phyloP scores from a whole-genome alignment of 352 stramenopile genomes.

The Phytophthora pini region DNA sequence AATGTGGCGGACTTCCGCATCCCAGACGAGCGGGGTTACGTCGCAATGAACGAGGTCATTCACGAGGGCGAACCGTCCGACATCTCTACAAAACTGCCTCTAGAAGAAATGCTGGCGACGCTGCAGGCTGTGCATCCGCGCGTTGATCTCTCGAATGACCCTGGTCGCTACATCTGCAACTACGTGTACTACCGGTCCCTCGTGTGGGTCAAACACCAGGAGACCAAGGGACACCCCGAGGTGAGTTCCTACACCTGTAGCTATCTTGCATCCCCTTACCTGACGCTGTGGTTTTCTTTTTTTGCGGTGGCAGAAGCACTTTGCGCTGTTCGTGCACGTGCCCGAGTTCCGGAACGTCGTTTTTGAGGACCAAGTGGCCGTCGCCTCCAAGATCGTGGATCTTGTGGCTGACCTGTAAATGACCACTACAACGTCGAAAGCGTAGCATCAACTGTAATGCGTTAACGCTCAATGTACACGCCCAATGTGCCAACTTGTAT shows the following conservation, averaged over 20 bases:
- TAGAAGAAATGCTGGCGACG: slow-evolving; percentile 60
- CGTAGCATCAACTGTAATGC: slow-evolving; percentile 1
- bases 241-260: slow-evolving; percentile 21
- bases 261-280: too few relatives aligned
- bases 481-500: too few relatives aligned
- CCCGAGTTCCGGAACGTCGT: slow-evolving; percentile 65
- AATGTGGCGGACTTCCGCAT: slow-evolving; percentile 86
- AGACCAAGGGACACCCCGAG: slow-evolving; percentile 34
- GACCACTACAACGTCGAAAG: background rate
- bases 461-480: background rate
- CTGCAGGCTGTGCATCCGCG: slow-evolving; percentile 42
- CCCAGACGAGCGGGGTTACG: slow-evolving; percentile 76
- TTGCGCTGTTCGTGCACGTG: slow-evolving; percentile 82
- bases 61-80: slow-evolving; percentile 47
- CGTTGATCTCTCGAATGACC: slow-evolving; percentile 69
- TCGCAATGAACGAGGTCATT: slow-evolving; percentile 65
- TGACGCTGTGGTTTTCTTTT: background rate
- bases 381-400: slow-evolving; percentile 67
- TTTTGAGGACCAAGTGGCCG: slow-evolving; percentile 65
- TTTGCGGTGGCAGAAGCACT: slow-evolving; percentile 40
- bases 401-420: slow-evolving; percentile 44
- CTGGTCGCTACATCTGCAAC: slow-evolving; percentile 88
- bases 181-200: slow-evolving; percentile 87
- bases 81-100: slow-evolving; percentile 57
- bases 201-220: slow-evolving; percentile 60